These are phyloP conservation scores for Berkeleyomyces basicola DNA, from an alignment of 2,329 filamentous ascomycete species.

Conservation along the genomic window DNA sequence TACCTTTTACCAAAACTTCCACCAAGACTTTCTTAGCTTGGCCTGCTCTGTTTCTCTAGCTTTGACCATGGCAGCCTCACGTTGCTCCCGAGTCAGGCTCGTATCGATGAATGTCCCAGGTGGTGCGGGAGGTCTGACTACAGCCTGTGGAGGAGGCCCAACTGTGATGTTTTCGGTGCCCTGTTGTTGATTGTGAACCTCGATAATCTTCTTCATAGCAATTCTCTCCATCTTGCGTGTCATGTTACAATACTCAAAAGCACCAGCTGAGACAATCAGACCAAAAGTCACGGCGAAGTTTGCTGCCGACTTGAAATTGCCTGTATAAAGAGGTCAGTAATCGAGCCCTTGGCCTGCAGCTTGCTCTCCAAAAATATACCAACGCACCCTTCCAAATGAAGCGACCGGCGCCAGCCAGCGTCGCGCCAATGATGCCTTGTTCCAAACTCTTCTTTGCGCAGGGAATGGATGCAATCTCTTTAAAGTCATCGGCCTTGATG, in stretches of 20 bases:
- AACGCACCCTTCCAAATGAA: conserved; percentile 57
- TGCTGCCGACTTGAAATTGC: conserved; percentile 46
- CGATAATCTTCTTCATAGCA: conserved; percentile 72
- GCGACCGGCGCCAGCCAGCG: conserved; percentile 56
- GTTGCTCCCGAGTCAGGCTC: conserved; percentile 5
- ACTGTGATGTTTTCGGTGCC: conserved; percentile 23
- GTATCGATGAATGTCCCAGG: conserved; percentile 2
- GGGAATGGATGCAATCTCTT: conserved; percentile 58
- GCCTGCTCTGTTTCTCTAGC: conserved; percentile 21
- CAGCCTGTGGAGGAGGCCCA: conserved; percentile 4
- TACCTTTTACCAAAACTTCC: conserved; percentile 34
- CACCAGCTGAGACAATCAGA: conserved; percentile 47
- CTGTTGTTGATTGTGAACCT: conserved; percentile 41
- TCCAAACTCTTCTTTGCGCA: conserved; percentile 73
- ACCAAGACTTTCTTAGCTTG: conserved; percentile 29
- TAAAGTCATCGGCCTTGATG: conserved; percentile 52
- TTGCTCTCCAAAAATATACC: neutral
- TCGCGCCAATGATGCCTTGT: conserved; percentile 66
- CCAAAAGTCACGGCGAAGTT: conserved; percentile 81
- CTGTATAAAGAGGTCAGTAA: conserved; percentile 21
- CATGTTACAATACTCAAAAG: conserved; percentile 74
- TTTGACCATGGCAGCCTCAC: conserved; percentile 14
- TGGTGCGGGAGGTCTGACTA: neutral
- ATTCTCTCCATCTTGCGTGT: conserved; percentile 56
- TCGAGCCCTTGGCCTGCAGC: neutral